Base-by-base conservation (phyloP, 371 early-diverging fungal genomes). In the Astathelohania contejeani region DNA sequence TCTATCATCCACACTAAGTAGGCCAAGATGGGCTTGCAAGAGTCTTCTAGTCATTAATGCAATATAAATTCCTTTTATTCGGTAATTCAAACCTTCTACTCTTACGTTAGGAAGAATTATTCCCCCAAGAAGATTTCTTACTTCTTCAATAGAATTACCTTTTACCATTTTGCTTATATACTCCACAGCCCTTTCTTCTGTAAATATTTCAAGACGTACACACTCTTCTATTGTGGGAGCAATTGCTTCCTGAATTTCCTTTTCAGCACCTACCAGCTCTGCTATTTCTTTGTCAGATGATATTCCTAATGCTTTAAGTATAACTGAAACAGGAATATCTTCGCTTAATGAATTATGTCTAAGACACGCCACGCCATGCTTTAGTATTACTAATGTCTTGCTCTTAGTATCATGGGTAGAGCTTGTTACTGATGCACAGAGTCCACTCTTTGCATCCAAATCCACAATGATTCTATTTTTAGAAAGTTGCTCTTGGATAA, bases 401-500 rank as follows among this genome's bases (percentile, higher is more conserved):
- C 87, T 84, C 77, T 95, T 96, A 70, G 86, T 84, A 67, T 97
- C 94, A 67, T 84, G 83, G 1, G 98, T 96, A 20, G 86, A 86
- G 48, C 65, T 76, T 25, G 86, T 87, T 3, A 91, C 92, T 52
- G 78, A 80, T 32, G 88, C 86, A 43, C 75, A 74, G 45, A 90
- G 81, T 25, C 78, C 73, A 0, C 89, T 89, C 66, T 82, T 84
- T 27, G 81, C 76, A 62, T 95, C 95, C 0, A 77, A 76, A 56
- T 95, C 94, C 18, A 95, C 86, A 70, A 97, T 87, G 57, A 99
- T 99, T 76, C 99, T 83, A 78, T 97, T 99, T 76, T 95, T 96
- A n/a, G 89, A 86, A 71, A 99, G 78, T 65, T 99, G 98, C 77
- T 99, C 99, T 75, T 99, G 98, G 23, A 99, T 92, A 53, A 97